Base-by-base conservation (phyloP, 345 rosid species). In the Pistacia vera region DNA sequence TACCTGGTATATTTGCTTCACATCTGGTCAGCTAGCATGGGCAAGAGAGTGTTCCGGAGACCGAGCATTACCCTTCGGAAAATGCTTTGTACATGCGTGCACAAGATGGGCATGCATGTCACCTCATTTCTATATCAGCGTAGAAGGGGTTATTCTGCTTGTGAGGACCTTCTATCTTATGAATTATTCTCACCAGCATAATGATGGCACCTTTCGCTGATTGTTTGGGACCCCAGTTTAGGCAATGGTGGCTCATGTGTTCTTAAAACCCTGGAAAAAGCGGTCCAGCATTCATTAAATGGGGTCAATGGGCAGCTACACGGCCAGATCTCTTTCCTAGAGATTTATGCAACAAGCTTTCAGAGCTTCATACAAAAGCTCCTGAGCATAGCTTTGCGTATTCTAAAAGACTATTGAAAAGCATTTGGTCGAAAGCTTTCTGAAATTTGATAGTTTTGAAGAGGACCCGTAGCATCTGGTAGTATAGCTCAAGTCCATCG, bases 281-380 rank as follows among this genome's bases (percentile, higher is more conserved):
- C 98, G 99, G 99, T 72, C 99, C 99, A 66, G 99, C 99, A 48
- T 94, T 97, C 75, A 97, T 97, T 78, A 97, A 97, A 79, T 94
- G 97, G 92, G 99, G 99, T 28, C 99, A 97, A 71, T 97, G 99
- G 98, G 93, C 98, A 25, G 99, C 99, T 11, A 97, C 99, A 70
- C 77, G 99, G 38, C 98, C 99, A 13, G 99, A 97, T 81, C 89
- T 92, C 76, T 94, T 97, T 77, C 88, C 97, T 18, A 85, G 92
- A 77, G 99, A 97, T 87, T 68, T 97, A 68, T 94, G 98, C 81
- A 84, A 82, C 66, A 85, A 97, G 83, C 99, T 97, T 62, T 81
- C 98, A 10, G 97, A 92, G 85, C 97, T 97, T 70, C 99, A 97
- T 64, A 88, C 84, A 22, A 87, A 87, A 78, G 98, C 99, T 68